phyloP scores from a whole-genome alignment of 2,329 filamentous ascomycete species.

The Paracamarosporium sp. region DNA sequence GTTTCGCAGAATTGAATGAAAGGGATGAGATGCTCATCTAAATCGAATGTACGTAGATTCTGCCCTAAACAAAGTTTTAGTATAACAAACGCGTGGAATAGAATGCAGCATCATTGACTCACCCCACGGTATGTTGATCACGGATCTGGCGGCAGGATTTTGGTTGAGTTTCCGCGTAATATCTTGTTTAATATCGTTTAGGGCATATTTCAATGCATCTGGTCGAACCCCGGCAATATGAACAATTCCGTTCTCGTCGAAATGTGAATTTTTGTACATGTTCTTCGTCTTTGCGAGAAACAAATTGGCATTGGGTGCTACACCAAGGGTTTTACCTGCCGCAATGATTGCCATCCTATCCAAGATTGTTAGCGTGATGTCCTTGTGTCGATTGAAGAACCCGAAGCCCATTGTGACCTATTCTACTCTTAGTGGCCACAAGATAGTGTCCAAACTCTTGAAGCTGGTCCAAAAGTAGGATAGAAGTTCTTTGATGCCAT shows the following conservation, averaged over 20 bases:
- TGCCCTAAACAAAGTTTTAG: too few relatives aligned
- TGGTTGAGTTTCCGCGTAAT: not conserved
- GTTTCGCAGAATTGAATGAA: not conserved
- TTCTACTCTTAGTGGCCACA: too few relatives aligned
- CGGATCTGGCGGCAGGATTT: constrained; percentile 7
- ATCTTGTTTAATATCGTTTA: not conserved
- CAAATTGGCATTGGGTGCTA: constrained; percentile 8
- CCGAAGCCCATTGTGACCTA: too few relatives aligned
- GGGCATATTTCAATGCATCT: not conserved
- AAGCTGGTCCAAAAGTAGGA: too few relatives aligned
- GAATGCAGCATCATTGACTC: too few relatives aligned
- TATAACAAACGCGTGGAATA: too few relatives aligned
- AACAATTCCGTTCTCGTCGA: not conserved
- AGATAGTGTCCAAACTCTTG: too few relatives aligned
- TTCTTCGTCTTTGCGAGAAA: constrained; percentile 5
- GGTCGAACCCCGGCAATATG: not conserved
- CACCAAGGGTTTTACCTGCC: not conserved
- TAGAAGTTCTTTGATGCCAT: too few relatives aligned
- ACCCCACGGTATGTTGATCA: constrained; percentile 21
- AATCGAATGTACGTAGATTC: not conserved
- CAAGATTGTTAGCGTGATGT: not conserved
- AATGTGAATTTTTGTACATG: not conserved
- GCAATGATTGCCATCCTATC: constrained; percentile 11
- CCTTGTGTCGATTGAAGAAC: too few relatives aligned
- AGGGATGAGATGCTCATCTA: not conserved